A percentile compares a stretch with the other conserved stretches of the same genome.
These are phyloP conservation scores for Dittrichia graveolens DNA, from an alignment of 129 eudicot genomes.

Conservation along the genomic window DNA sequence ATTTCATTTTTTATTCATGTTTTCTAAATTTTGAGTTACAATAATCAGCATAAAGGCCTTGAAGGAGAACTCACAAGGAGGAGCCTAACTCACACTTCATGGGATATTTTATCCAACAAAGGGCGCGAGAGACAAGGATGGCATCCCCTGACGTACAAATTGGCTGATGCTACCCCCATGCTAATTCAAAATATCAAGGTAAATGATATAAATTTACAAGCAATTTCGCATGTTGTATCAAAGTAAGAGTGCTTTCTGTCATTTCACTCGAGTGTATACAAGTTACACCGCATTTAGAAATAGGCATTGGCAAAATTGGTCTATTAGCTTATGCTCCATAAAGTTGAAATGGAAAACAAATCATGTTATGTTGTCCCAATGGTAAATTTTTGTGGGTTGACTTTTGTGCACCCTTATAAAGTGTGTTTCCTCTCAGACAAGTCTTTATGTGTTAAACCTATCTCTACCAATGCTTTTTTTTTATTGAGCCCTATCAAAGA, in stretches of 20 bases:
- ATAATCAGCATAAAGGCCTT: slow-evolving; percentile 70
- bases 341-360: not conserved
- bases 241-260: not conserved
- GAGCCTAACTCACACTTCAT: slow-evolving; percentile 77
- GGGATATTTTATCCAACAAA: slow-evolving; percentile 76
- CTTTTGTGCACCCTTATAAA: slow-evolving; percentile 15
- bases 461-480: not conserved
- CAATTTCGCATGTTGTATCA: slow-evolving; percentile 13
- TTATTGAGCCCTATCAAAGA: not conserved
- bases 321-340: slow-evolving; percentile 10
- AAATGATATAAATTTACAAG: slow-evolving; percentile 2
- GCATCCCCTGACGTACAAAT: slow-evolving; percentile 92
- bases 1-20: too few species aligned
- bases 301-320: slow-evolving; percentile 10
- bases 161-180: slow-evolving; percentile 78
- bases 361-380: not conserved
- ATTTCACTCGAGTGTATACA: not conserved
- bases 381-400: not conserved
- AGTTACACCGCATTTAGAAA: slow-evolving; percentile 13
- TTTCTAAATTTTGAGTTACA: not conserved
- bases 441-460: not conserved
- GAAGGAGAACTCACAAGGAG: slow-evolving; percentile 88
- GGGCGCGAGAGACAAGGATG: slow-evolving; percentile 84
- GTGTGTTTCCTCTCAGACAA: not conserved
- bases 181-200: slow-evolving; percentile 93